phyloP scores from a whole-genome alignment of 257 asterid species.

The Solanum raphanifolium region DNA sequence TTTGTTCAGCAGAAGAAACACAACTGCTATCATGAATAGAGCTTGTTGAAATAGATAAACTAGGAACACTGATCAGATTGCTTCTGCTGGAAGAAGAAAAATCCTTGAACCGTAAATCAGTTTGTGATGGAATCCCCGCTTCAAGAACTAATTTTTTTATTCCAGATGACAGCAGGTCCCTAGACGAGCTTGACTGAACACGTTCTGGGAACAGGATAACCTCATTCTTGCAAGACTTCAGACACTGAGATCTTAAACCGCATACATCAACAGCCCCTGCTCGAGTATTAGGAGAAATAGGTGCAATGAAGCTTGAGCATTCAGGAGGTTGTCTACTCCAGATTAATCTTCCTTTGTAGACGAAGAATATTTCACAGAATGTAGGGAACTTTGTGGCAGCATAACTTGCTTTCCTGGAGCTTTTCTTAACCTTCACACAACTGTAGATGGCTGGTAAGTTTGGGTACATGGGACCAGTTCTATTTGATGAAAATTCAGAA shows the following conservation, averaged over 20 bases:
- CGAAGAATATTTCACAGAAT: conserved; percentile 69
- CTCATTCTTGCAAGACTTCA: conserved; percentile 17
- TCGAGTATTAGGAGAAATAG: conserved; percentile 9
- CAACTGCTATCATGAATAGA: conserved; percentile 15
- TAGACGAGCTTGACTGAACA: conserved; percentile 12
- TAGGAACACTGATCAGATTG: conserved; percentile 5
- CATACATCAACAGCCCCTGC: conserved; percentile 12
- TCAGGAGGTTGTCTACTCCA: conserved; percentile 52
- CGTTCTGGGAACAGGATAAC: conserved; percentile 9
- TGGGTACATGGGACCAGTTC: neutral
- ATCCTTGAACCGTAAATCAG: conserved; percentile 1
- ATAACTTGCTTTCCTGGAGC: conserved; percentile 56
- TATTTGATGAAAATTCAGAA: neutral
- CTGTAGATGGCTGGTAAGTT: conserved; percentile 26
- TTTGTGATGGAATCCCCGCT: neutral
- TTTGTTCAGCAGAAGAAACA: conserved; percentile 19
- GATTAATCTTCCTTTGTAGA: conserved; percentile 58
- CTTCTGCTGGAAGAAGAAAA: conserved; percentile 1
- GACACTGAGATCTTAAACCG: conserved; percentile 24
- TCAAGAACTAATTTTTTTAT: conserved; percentile 1
- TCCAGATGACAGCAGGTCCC: conserved; percentile 15
- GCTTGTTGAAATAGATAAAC: conserved; percentile 15
- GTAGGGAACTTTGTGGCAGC: conserved; percentile 53
- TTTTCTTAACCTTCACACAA: conserved; percentile 48
- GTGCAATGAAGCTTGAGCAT: conserved; percentile 15